Percentiles rank a stretch among this genome's conserved stretches.
These are phyloP conservation scores for Backusella luteola DNA, from an alignment of 192 early-diverging fungal species.

Conservation along the genomic window DNA sequence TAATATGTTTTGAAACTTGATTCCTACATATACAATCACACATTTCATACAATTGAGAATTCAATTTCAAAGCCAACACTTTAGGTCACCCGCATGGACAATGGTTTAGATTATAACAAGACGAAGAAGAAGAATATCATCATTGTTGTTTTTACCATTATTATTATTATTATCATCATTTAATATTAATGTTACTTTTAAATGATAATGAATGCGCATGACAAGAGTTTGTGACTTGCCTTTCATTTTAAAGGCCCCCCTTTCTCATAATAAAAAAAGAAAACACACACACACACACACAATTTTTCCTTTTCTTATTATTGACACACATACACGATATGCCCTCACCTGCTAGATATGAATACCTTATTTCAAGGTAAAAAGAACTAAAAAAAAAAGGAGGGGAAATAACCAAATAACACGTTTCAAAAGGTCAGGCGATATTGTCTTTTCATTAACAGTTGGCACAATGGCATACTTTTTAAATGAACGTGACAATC, in stretches of 20 bases:
- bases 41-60: not conserved
- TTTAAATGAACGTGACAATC: conserved; percentile 53
- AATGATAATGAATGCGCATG: no score
- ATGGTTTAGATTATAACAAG: no score
- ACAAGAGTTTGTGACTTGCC: not conserved
- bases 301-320: not conserved
- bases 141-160: no score
- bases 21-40: no score
- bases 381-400: not conserved
- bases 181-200: no score
- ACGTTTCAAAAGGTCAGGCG: conserved; percentile 36
- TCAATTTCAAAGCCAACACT: no score
- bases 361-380: conserved; percentile 41
- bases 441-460: conserved; percentile 50
- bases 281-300: not conserved
- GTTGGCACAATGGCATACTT: conserved; percentile 54
- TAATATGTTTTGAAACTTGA: no score
- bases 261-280: not conserved
- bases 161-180: no score
- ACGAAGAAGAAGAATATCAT: no score
- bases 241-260: not conserved
- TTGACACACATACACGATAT: not conserved
- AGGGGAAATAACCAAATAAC: not conserved
- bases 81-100: no score
- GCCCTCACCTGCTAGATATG: conserved; percentile 26